Conservation (phyloP, 495 filamentous ascomycete genomes). For the Mycothermus thermophilus region DNA sequence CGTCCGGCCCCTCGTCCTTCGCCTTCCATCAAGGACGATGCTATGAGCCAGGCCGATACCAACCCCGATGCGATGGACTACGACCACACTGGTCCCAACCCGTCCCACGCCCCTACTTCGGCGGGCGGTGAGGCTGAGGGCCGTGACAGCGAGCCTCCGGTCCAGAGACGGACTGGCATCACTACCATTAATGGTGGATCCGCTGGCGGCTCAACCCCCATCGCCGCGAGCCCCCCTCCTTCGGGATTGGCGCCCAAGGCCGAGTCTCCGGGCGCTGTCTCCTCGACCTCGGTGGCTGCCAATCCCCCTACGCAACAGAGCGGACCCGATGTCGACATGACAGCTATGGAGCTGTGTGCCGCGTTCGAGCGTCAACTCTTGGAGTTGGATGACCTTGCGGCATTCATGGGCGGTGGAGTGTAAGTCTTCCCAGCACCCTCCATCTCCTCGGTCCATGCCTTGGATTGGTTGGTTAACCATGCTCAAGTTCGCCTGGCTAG, state of each 20-base stretch:
- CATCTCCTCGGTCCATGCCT: not conserved
- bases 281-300: slow-evolving; percentile 16
- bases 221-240: slow-evolving; percentile 29
- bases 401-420: slow-evolving; percentile 40
- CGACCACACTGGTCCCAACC: slow-evolving; percentile 20
- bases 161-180: slow-evolving; percentile 30
- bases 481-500: slow-evolving; percentile 14
- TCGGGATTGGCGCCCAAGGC: slow-evolving; percentile 16
- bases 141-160: slow-evolving; percentile 31
- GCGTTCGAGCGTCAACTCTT: slow-evolving; percentile 38
- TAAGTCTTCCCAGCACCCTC: slow-evolving; percentile 14
- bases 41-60: slow-evolving; percentile 28
- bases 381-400: slow-evolving; percentile 36
- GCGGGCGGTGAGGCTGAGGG: slow-evolving; percentile 16
- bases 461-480: slow-evolving; percentile 2
- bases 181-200: slow-evolving; percentile 39
- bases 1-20: slow-evolving; percentile 14
- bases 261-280: slow-evolving; percentile 26
- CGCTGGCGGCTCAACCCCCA: slow-evolving; percentile 26
- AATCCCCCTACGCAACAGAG: slow-evolving; percentile 1
- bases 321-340: slow-evolving; percentile 30
- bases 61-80: slow-evolving; percentile 35
- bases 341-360: slow-evolving; percentile 31
- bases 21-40: slow-evolving; percentile 33
- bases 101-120: slow-evolving; percentile 11